Evolutionary conservation across 2,329 filamentous ascomycete species (phyloP), one percentile per base, ranked within the genome.

Genomic region (Fusarium ambrosium): DNA sequence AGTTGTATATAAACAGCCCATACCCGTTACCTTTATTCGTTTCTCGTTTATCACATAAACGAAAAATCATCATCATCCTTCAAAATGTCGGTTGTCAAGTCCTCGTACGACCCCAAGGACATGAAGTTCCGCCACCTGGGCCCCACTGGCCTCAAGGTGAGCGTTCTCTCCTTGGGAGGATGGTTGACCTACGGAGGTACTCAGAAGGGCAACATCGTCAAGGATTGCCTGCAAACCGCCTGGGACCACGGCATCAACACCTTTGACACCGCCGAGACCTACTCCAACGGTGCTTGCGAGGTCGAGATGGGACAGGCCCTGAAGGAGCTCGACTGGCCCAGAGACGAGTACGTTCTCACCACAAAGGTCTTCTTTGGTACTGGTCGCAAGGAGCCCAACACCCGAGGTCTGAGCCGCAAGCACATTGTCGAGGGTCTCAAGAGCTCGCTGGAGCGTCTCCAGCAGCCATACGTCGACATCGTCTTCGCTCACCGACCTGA

Each of bases 391-490:
- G 78, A 79, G 62, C 78, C 77, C 70, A 93, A 93, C 83, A 92
- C 92, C 78, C 84, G 86, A 45, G 91, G 91, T 13, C 86, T 93
- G 43, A 91, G 88, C 9, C 86, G 90, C 64, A 93, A 93, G 81
- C 91, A 93, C 81, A 85, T 93, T 63, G 86, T 93, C 70, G 91
- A 92, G 83, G 78, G 78, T 11, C 67, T 79, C 29, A 79, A 79
- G 76, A 74, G 69, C 65, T 78, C 76, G 1, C 59, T 79, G 29
- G 62, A 71, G 62, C 77, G 77, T 32, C 63, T 79, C n/a, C 68
- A 79, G 1, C 77, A 77, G 64, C 77, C 77, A 3, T 79, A 79
- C 16, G 77, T 79, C 20, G 77, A 79, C 18, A 71, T 79, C 5
- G 77, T 79, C n/a, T 79, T 74, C n/a, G 77, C 77, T 11, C 77